phyloP scores from a whole-genome alignment of 2,329 filamentous ascomycete genomes.

The Penicillium sp. region DNA sequence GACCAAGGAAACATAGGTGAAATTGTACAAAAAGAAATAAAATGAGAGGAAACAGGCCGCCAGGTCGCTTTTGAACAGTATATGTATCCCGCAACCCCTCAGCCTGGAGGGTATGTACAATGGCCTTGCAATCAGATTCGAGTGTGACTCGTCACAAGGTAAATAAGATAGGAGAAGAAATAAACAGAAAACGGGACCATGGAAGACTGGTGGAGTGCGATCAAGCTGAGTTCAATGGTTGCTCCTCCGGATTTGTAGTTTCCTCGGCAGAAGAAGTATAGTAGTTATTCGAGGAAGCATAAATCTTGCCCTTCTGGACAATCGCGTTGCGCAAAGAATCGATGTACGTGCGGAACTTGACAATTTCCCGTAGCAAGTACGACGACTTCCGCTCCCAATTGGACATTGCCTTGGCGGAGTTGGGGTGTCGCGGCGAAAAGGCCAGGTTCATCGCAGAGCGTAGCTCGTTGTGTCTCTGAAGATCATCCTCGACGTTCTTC shows the following conservation, averaged over 20 bases:
- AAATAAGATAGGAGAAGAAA: not conserved
- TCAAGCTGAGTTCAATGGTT: slow-evolving; percentile 7
- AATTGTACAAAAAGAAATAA: slow-evolving; percentile 7
- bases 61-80: slow-evolving; percentile 12
- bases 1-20: no score
- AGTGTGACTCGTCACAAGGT: not conserved
- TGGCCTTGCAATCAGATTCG: not conserved
- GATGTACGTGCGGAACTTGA: slow-evolving; percentile 95
- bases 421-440: slow-evolving; percentile 79
- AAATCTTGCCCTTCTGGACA: slow-evolving; percentile 66
- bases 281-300: slow-evolving; percentile 38
- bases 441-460: slow-evolving; percentile 83
- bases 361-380: slow-evolving; percentile 86
- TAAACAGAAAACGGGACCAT: not conserved
- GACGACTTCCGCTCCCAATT: slow-evolving; percentile 98
- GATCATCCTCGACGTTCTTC: slow-evolving; percentile 76
- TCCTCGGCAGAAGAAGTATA: slow-evolving; percentile 1
- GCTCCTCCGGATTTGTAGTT: not conserved
- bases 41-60: slow-evolving; percentile 3
- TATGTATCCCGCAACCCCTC: slow-evolving; percentile 8
- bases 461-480: slow-evolving; percentile 83
- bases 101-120: slow-evolving; percentile 16
- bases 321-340: slow-evolving; percentile 75
- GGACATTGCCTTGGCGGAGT: slow-evolving; percentile 77
- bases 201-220: not conserved